Evolutionary conservation across 192 early-diverging fungal species (phyloP), one percentile per base, ranked within the genome.

Genomic region (Coemansia sp.): DNA sequence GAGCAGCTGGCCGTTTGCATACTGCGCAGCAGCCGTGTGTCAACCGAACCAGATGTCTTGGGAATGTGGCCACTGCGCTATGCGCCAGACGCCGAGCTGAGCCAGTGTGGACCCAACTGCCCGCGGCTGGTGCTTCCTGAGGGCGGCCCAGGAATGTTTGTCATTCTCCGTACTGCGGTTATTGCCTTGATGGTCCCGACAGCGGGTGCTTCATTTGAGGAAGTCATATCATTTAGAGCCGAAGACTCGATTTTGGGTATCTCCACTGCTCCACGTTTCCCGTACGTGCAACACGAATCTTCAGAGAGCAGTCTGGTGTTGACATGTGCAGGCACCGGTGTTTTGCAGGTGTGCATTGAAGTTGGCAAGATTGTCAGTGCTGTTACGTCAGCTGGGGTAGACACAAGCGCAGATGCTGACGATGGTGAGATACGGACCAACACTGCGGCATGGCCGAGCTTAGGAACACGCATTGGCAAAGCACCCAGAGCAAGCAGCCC

Each of bases 271-370:
- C 37, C 45, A 19, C 52, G 11, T 12, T 60, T 64, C 10, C 61
- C 66, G 4, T 61, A 62, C 10, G 52, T 61, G 16, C 22, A 14
- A 2, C 66, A 72, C n/a, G 41, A 54, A 23, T 48, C 53, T 3
- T 12, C 64, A 0, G 73, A 72, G 16, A 58, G 50, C 62, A 37
- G 48, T 22, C 48, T 83, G n/a, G 25, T 55, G 8, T 5, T 83
- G 35, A 31, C 61, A n/a, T 76, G 76, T 59, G 21, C 50, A 0
- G 38, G 64, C 25, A 62, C 72, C 1, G 82, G 82, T 4, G 62
- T 83, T 26, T n/a, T 79, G 47, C 69, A 63, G 23, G 50, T 83
- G 59, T 49, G 62, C 12, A 45, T 68, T 11, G 53, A 81, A 29
- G 37, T 55, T 3, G 55, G 58, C 22, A 56, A 51, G 16, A 19